Conservation (phyloP, 257 asterid species). For the Cinchona pubescens region DNA sequence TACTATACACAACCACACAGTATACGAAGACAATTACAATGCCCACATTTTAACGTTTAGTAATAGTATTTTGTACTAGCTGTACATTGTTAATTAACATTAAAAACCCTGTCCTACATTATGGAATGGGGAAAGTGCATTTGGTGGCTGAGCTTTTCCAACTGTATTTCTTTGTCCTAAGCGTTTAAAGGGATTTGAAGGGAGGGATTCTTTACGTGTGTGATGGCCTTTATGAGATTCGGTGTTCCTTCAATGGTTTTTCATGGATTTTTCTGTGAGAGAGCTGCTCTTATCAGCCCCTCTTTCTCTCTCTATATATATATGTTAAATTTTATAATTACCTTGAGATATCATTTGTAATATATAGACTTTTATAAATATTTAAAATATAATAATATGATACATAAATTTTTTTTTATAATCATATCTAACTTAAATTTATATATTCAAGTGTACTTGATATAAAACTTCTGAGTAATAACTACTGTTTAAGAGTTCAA, state of each 20-base stretch:
- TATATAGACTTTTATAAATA: too few species aligned
- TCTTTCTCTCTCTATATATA: too few species aligned
- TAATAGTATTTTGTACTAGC: not conserved
- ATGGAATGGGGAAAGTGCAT: constrained; percentile 40
- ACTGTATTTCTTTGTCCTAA: constrained; percentile 33
- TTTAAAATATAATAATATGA: too few species aligned
- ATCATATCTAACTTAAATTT: too few species aligned
- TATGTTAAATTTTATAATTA: too few species aligned
- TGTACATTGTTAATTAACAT: not conserved
- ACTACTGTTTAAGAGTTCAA: too few species aligned
- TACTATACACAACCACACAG: constrained; percentile 2
- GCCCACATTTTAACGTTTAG: too few species aligned
- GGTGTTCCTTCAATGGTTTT: not conserved
- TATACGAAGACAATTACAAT: not conserved
- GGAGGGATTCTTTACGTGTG: not conserved
- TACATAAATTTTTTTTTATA: too few species aligned
- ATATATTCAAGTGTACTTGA: too few species aligned
- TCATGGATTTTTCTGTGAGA: not conserved
- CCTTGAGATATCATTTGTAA: too few species aligned
- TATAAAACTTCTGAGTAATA: too few species aligned
- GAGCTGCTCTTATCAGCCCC: not conserved
- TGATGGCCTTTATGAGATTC: not conserved
- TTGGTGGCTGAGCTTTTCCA: constrained; percentile 35
- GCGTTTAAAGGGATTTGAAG: constrained; percentile 14
- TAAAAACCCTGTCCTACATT: constrained; percentile 25